Percentiles rank a stretch among this genome's conserved stretches.
Evolutionary conservation across 441 rosid species (phyloP).

Genomic region (Adansonia madagascariensis): DNA sequence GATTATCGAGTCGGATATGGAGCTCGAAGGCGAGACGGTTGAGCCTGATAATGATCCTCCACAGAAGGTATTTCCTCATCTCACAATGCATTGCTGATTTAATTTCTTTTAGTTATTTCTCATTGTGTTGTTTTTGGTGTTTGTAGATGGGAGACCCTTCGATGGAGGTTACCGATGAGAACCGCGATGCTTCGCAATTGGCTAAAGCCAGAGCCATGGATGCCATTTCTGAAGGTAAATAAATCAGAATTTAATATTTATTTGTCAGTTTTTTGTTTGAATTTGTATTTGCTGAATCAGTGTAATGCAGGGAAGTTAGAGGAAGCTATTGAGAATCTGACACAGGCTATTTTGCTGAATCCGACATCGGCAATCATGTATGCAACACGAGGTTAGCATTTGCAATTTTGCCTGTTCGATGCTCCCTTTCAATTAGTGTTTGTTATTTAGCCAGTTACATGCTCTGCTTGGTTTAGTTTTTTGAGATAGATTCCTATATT

Average conservation of each 20-base stretch:
- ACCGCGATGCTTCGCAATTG: constrained; percentile 78
- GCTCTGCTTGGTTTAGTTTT: not conserved
- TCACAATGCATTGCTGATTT: not conserved
- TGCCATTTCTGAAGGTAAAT: constrained; percentile 70
- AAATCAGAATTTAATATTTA: not conserved
- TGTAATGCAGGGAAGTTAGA: constrained; percentile 64
- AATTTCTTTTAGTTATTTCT: not conserved
- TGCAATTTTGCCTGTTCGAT: not conserved
- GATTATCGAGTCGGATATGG: constrained; percentile 86
- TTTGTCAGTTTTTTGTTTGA: constrained; percentile 1
- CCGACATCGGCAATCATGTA: constrained; percentile 94
- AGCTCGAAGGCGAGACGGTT: constrained; percentile 84
- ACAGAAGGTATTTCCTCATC: constrained; percentile 57
- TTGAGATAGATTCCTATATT: not conserved
- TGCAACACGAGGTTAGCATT: constrained; percentile 69
- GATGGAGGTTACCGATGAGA: constrained; percentile 83
- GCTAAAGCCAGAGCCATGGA: constrained; percentile 88
- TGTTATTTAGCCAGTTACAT: not conserved
- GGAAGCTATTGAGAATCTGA: constrained; percentile 80
- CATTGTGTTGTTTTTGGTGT: not conserved
- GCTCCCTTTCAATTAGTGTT: not conserved
- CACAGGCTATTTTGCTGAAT: constrained; percentile 77
- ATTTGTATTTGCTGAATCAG: constrained; percentile 12
- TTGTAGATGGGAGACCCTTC: constrained; percentile 82
- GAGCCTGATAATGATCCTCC: constrained; percentile 96